Percentiles rank a stretch among this genome's conserved stretches.
Conservation (phyloP, 495 filamentous ascomycete genomes). For the Recurvomyces mirabilis region DNA sequence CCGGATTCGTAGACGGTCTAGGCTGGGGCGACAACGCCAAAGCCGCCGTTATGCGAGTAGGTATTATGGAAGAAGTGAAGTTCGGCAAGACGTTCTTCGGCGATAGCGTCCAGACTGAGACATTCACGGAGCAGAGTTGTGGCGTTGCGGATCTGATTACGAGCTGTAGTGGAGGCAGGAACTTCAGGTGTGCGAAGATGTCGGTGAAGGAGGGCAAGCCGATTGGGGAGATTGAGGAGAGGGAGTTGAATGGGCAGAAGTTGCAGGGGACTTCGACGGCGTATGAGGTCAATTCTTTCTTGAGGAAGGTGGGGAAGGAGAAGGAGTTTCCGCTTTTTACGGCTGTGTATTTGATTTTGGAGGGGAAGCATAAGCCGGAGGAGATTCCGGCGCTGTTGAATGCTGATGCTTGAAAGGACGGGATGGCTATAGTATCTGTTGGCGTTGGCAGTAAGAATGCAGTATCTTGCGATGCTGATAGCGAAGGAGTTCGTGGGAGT, state of each 20-base stretch:
- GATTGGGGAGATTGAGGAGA: constrained; percentile 77
- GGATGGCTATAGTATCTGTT: too few relatives aligned
- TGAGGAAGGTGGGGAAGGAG: constrained; percentile 66
- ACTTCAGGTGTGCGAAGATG: constrained; percentile 87
- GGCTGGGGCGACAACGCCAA: constrained; percentile 67
- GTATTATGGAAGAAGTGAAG: constrained; percentile 88
- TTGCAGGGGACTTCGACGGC: constrained; percentile 89
- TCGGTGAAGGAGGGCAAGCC: constrained; percentile 65
- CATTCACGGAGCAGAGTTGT: constrained; percentile 92
- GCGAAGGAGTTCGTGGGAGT: too few relatives aligned
- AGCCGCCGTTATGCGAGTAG: constrained; percentile 68
- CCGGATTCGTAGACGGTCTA: constrained; percentile 88
- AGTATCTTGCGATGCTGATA: too few relatives aligned
- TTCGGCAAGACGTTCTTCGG: constrained; percentile 91
- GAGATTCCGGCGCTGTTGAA: constrained; percentile 35
- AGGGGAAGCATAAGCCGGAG: constrained; percentile 33
- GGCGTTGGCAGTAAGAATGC: too few relatives aligned
- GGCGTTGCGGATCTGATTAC: constrained; percentile 96
- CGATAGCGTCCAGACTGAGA: constrained; percentile 61
- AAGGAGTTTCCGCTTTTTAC: constrained; percentile 85
- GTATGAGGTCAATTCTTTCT: constrained; percentile 75
- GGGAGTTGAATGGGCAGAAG: constrained; percentile 93
- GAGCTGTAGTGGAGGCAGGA: constrained; percentile 78
- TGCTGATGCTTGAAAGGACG: too few relatives aligned
- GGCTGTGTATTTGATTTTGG: constrained; percentile 52